Base-by-base conservation (phyloP, 441 rosid species). In the Erysimum pusillum region DNA sequence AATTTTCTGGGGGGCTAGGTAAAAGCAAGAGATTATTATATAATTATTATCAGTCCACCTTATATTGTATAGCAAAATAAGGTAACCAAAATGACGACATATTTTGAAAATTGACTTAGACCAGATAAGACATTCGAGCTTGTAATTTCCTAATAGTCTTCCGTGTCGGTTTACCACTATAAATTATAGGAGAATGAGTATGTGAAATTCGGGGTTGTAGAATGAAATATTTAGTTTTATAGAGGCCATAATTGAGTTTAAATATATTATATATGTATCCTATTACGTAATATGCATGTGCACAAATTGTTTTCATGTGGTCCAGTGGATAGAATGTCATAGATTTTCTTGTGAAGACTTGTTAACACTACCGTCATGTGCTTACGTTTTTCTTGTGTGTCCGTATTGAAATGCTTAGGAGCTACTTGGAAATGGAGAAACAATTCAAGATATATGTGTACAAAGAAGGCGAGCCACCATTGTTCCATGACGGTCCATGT, bases 401-500 rank as follows among this genome's bases (percentile, higher is more conserved):
- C 9, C 2, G 54, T 52, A 17, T 18, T 69, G 39, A 9, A 46
- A 46, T 36, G 52, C 41, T 2, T 81, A 92, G 97, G 92, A 94
- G 98, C 75, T 94, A 94, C 81, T 66, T 89, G 82, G 97, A 92
- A 79, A 94, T 94, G 98, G 98, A 94, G 64, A 89, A 84, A 63
- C 83, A 80, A 44, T 94, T 94, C 53, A 92, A 90, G 84, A 84
- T 94, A 17, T 92, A 77, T 58, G 86, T 90, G 14, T 94, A 94
- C 58, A 84, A 85, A 71, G 97, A 94, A 86, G 98, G 98, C 5
- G 95, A 94, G 54, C 96, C 91, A 4, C 97, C 97, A 0, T 87
- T 94, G 41, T 94, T 92, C 73, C 97, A 94, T 66, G 87, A 89
- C 35, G 98, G 98, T 73, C 98, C 98, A 20, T 92, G 98, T 82